These are phyloP conservation scores for Xerocomus spinulosus DNA, from an alignment of 768 basidiomycete genomes.

Conservation along the genomic window DNA sequence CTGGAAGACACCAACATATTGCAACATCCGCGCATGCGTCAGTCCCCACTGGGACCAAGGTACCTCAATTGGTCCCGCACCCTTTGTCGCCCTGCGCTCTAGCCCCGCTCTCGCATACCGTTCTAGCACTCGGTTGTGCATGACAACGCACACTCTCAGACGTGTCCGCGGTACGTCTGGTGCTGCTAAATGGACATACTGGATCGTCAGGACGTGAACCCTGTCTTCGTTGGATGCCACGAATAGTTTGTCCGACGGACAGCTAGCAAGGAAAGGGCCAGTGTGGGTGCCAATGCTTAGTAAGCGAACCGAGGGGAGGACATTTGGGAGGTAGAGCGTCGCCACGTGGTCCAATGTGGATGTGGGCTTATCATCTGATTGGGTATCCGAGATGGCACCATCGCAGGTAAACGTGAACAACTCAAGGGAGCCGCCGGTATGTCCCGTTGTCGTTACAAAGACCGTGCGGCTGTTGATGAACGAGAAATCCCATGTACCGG, in stretches of 20 bases:
- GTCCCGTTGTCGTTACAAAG: slow-evolving; percentile 39
- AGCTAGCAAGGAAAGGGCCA: slow-evolving; percentile 28
- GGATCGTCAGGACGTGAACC: slow-evolving; percentile 21
- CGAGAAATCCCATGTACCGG: slow-evolving; percentile 39
- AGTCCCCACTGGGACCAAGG: slow-evolving; percentile 41
- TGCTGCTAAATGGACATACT: slow-evolving; percentile 13
- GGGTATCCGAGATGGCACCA: neutral
- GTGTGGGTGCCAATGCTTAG: slow-evolving; percentile 30
- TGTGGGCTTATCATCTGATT: neutral
- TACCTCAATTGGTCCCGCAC: slow-evolving; percentile 1
- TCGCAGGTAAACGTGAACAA: slow-evolving; percentile 38
- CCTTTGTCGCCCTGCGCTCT: neutral
- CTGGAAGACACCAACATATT: slow-evolving; percentile 27
- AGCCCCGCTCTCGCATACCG: slow-evolving; percentile 7
- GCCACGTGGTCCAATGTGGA: slow-evolving; percentile 17
- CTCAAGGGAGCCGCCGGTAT: slow-evolving; percentile 35
- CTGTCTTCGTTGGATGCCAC: slow-evolving; percentile 23
- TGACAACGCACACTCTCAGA: slow-evolving; percentile 24
- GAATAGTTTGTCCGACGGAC: slow-evolving; percentile 23
- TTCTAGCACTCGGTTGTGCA: slow-evolving; percentile 32
- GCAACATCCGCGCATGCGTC: slow-evolving; percentile 31
- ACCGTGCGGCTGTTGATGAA: slow-evolving; percentile 43
- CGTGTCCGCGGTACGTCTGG: slow-evolving; percentile 4
- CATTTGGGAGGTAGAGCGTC: slow-evolving; percentile 11
- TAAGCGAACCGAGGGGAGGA: slow-evolving; percentile 8